These are phyloP conservation scores for Spatholobus suberectus DNA, from an alignment of 306 rosid genomes.

Conservation along the genomic window DNA sequence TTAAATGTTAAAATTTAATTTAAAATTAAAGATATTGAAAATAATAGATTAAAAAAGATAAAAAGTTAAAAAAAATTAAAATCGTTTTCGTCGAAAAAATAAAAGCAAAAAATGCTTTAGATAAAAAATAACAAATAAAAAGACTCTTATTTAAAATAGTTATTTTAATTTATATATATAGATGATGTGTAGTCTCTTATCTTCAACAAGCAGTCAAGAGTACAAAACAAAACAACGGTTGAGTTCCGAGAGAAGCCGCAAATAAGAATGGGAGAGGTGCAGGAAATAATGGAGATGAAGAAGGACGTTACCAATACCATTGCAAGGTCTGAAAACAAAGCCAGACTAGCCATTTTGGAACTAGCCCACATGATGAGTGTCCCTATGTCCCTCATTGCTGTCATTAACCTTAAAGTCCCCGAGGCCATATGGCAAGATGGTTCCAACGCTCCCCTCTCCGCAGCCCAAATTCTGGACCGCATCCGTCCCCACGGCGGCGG, in stretches of 20 bases:
- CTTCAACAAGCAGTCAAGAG: too few relatives aligned
- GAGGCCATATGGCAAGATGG: conserved; percentile 77
- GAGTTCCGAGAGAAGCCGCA: not conserved
- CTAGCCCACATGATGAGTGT: conserved; percentile 89
- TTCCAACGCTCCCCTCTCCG: conserved; percentile 65
- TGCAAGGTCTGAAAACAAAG: conserved; percentile 46
- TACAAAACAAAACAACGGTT: too few relatives aligned
- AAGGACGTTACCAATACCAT: not conserved
- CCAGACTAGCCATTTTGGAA: conserved; percentile 62
- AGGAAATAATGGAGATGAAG: conserved; percentile 13
- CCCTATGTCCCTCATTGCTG: conserved; percentile 83
- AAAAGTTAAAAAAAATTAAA: too few relatives aligned
- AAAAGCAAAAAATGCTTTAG: too few relatives aligned
- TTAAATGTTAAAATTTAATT: too few relatives aligned
- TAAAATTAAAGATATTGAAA: too few relatives aligned
- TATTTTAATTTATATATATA: too few relatives aligned
- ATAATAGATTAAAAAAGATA: too few relatives aligned
- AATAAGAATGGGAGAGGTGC: not conserved
- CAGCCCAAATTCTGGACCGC: conserved; percentile 58
- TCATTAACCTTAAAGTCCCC: conserved; percentile 70
- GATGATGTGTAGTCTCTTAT: too few relatives aligned
- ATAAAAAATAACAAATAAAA: too few relatives aligned
- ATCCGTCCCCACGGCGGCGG: conserved; percentile 56
- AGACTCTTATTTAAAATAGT: too few relatives aligned
- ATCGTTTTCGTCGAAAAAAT: too few relatives aligned